phyloP scores from a whole-genome alignment of 2,329 filamentous ascomycete species.

The Tolypocladium capitatum region DNA sequence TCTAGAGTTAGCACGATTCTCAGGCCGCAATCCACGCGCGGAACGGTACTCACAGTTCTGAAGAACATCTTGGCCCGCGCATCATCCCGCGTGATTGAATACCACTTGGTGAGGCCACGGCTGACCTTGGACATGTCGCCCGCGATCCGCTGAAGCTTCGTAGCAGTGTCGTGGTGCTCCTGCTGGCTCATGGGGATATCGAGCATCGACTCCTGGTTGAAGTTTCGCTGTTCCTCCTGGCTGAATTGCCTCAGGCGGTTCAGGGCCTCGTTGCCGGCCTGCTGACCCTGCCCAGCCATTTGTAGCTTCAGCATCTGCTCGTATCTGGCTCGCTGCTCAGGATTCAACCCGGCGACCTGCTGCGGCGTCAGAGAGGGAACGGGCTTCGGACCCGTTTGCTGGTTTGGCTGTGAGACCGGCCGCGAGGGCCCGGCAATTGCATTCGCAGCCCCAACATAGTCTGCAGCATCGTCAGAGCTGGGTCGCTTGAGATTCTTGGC shows the following conservation, averaged over 20 bases:
- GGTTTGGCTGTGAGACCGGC: constrained; percentile 13
- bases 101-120: constrained; percentile 33
- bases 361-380: constrained; percentile 14
- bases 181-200: constrained; percentile 34
- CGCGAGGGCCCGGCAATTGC: constrained; percentile 6
- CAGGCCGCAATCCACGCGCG: no score
- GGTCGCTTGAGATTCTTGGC: constrained; percentile 37
- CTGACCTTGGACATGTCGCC: constrained; percentile 31
- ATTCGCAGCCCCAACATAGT: constrained; percentile 12
- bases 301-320: constrained; percentile 23
- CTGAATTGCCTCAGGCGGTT: constrained; percentile 21
- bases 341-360: constrained; percentile 25
- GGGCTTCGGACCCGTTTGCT: constrained; percentile 10
- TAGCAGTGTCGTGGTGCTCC: constrained; percentile 28
- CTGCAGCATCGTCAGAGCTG: constrained; percentile 30
- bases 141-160: constrained; percentile 28
- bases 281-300: constrained; percentile 10
- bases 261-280: constrained; percentile 11
- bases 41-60: constrained; percentile 31
- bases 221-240: constrained; percentile 27
- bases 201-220: constrained; percentile 24
- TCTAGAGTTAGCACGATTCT: constrained; percentile 16
- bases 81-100: constrained; percentile 34
- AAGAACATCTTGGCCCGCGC: constrained; percentile 37
- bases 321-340: constrained; percentile 32